A percentile compares a stretch with the other conserved stretches of the same genome.
These are phyloP conservation scores for Boechera stricta DNA, from an alignment of 345 rosid genomes.

Conservation along the genomic window DNA sequence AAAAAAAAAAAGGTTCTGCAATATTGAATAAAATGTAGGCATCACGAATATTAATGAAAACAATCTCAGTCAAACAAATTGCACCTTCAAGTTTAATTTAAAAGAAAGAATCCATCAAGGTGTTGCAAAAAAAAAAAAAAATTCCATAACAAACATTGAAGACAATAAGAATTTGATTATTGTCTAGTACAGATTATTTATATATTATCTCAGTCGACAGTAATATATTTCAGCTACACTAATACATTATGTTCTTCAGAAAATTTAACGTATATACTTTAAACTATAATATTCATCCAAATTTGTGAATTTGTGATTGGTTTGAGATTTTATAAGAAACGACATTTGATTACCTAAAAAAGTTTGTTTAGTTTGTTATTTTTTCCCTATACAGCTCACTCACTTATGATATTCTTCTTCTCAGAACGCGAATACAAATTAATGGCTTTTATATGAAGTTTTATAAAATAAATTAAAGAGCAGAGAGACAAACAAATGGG, in stretches of 20 bases:
- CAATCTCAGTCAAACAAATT: conserved; percentile 27
- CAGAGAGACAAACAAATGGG: conserved; percentile 9
- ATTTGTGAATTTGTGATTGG: neutral
- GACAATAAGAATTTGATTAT: neutral
- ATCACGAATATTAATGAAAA: conserved; percentile 20
- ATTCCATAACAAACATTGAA: too few species aligned
- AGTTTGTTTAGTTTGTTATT: neutral
- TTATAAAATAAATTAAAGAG: neutral
- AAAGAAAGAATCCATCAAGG: neutral
- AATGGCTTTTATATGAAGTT: neutral
- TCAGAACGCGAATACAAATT: neutral
- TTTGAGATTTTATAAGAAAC: neutral
- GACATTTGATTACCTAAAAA: neutral
- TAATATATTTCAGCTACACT: neutral
- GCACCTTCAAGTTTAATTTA: neutral
- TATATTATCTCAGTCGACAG: neutral
- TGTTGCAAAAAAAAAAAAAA: too few species aligned
- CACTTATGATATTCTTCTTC: neutral
- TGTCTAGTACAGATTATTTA: neutral
- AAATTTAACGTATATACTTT: neutral
- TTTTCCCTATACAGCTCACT: neutral
- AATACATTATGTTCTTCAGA: neutral
- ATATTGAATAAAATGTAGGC: conserved; percentile 19
- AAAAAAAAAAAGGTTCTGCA: neutral
- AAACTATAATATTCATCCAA: neutral